Base-by-base conservation (phyloP, 768 basidiomycete genomes). In the Suillus subaureus region DNA sequence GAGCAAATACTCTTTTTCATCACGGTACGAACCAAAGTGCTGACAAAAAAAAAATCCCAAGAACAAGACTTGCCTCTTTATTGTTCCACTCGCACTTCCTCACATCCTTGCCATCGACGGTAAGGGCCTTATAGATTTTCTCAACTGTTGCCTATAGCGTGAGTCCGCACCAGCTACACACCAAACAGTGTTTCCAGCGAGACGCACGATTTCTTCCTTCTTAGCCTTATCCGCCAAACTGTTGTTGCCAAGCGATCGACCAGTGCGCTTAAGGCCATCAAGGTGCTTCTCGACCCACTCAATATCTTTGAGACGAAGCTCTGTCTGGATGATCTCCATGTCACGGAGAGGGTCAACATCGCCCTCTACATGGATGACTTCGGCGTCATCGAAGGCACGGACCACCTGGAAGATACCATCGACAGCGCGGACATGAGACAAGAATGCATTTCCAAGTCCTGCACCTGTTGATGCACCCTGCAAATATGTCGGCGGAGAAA, bases 331-430 rank as follows among this genome's bases (percentile, higher is more conserved):
- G 72, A 98, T 99, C 69, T 92, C 89, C 96, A 99, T 98, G 79
- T 99, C 97, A 66, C 97, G 91, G 45, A 92, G 68, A 13, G 97
- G 97, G 78, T 99, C 85, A 64, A 99, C 96, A 71, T 99, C 97
- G 52, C 97, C 97, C 80, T 99, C 97, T 68, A 99, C 97, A 78
- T 99, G 97, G 70, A 92, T 99, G 75, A 99, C 96, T 72, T 99
- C 97, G n/a, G 96, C 91, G 73, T 99, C 97, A 73, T 99, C 97
- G 75, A 99, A 99, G 6, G 97, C 96, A 61, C 97, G 93, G 64
- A 99, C 89, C 68, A 98, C 90, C 77, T 99, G 97, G 84, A 99
- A 99, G 73, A 99, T 99, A 72, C 97, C 97, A 75, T 99, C 97
- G 67, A 99, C 97, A 12, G 97, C 94, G 64, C 97, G 92, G 51